Evolutionary conservation across 2,329 filamentous ascomycete species (phyloP), one percentile per base, ranked within the genome.

Genomic region (Talaromyces sp.): DNA sequence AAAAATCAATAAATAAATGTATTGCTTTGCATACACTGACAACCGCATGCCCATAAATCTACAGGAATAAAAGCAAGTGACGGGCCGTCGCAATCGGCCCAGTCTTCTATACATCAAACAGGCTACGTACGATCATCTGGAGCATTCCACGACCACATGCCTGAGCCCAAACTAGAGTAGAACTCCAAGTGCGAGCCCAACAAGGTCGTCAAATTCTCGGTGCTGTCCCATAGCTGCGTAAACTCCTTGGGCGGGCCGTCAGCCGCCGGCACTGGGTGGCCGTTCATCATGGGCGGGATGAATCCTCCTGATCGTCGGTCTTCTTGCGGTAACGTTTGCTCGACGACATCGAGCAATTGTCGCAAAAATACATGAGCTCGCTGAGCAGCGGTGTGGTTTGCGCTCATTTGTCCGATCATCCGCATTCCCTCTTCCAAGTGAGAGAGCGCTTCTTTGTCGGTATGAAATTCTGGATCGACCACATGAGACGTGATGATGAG

Each of bases 341-440:
- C 60, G 21, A 59, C 60, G 1, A 62, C 24, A 31, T 62, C 60
- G 11, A 62, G 26, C 24, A 62, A 17, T 41, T 62, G 60, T 13
- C 60, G 60, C 24, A 62, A 50, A 35, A 62, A 62, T 11, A 58
- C 54, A 52, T 62, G 57, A 43, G 60, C 60, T 24, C 60, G 56
- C 13, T 57, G 56, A 5, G 60, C 60, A 50, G 52, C 51, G 10
- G 60, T 57, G 55, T 58, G 60, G 35, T 62, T 62, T 38, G 60
- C 60, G 35, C 56, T 58, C 56, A 58, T 58, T 57, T 62, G 60
- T 4, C 56, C 53, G 26, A 62, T 62, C 60, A 62, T 62, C 21
- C 56, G 57, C 60, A 62, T 62, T 46, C 56, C 60, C 27, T 59
- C 56, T 56, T 62, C 60, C 17, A 62, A 53, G 46, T 62, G 60